Conservation (phyloP, 495 filamentous ascomycete genomes). For the Tuber aestivum region DNA sequence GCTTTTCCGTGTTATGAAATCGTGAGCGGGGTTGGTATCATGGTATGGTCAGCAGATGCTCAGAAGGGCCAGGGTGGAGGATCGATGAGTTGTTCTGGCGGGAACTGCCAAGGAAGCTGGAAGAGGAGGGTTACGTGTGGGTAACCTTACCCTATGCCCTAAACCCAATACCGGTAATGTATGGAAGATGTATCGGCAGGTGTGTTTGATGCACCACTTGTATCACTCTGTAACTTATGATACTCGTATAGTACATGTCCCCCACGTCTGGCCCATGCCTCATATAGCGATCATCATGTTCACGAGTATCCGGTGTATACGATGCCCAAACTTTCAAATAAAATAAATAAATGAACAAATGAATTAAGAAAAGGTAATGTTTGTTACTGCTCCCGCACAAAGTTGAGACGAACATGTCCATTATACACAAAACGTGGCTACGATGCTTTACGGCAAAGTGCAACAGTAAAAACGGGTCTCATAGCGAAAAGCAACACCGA, state of each 20-base stretch:
- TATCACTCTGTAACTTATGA: not conserved
- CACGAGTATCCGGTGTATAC: not conserved
- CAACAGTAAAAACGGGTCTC: not conserved
- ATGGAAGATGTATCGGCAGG: not conserved
- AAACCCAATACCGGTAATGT: not conserved
- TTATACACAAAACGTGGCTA: not conserved
- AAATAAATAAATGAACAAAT: no score
- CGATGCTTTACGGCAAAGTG: not conserved
- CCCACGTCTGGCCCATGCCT: not conserved
- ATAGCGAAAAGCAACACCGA: not conserved
- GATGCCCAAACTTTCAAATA: no score
- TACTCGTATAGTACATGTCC: not conserved
- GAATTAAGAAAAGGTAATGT: not conserved
- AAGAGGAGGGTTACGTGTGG: conserved; percentile 15
- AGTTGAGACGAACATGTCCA: not conserved
- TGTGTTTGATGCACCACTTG: not conserved
- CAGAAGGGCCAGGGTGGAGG: not conserved
- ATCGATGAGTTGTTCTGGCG: conserved; percentile 8
- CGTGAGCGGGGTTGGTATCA: conserved; percentile 13
- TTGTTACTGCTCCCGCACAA: not conserved
- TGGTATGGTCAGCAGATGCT: conserved; percentile 7
- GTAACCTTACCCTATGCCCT: conserved; percentile 29
- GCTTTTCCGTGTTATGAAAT: not conserved
- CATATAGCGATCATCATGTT: not conserved
- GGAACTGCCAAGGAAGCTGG: not conserved